Evolutionary conservation across 352 stramenopile genomes (phyloP), one percentile per base, ranked within the genome.

Genomic region (Achlya hypogyna): DNA sequence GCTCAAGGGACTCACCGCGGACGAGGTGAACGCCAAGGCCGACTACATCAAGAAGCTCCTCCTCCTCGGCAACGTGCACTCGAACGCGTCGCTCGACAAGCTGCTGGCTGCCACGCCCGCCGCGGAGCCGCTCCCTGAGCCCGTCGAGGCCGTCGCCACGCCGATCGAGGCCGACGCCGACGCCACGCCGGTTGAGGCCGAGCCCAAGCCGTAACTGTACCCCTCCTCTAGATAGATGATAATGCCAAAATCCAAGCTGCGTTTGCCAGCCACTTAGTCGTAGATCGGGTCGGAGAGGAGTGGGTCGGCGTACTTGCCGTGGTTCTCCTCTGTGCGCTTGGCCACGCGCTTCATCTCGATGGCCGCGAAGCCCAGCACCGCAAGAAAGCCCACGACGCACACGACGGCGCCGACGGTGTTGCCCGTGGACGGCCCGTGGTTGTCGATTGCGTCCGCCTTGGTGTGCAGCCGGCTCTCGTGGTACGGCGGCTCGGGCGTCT

Each of bases 31-130:
- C 59, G 73, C 86, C 51, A 75, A 84, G 69, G 51, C 72, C 89
- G 81, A 73, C 89, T 28, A 79, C 76, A 82, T 78, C 65, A 85
- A 89, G 69, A 88, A 92, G 72, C 76, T 94, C 60, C 75, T 83
- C 32, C 74, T 82, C 75, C 91, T 92, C 75, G 85, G 85, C 43
- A 82, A 92, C 10, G 85, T 94, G 72, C 82, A 79, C 58, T 70
- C 75, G 52, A 90, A 88, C 69, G 68, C 72, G 56, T 73, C 75
- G 32, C 77, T 90, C 45, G 60, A 69, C 42, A 63, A 83, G 62
- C 79, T 88, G 69, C 77, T 67, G 4, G 34, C 35, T 35, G 10
- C 35, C 10, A 22, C 18, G 10, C 23, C 59, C 10, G 53, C 53
- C 16, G 29, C 25, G 12, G 5, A 62, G 52, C n/a, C 53, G n/a